Evolutionary conservation across 2,329 filamentous ascomycete species (phyloP).

Genomic region (Bretziella fagacearum): DNA sequence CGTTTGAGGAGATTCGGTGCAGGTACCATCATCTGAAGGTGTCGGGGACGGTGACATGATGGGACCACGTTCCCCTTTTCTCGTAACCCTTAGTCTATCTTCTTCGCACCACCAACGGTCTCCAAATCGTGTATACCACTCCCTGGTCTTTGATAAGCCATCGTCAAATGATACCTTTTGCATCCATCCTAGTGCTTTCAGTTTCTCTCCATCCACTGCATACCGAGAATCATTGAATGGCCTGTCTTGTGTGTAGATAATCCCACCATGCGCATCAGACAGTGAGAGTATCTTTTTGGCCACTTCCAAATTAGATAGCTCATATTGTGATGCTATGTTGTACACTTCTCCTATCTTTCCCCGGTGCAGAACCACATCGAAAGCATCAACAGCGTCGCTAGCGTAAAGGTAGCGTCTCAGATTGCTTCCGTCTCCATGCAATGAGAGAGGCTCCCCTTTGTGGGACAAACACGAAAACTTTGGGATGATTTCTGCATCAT

Average conservation of each 20-base stretch:
- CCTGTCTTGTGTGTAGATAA: constrained; percentile 50
- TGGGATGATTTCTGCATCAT: constrained; percentile 53
- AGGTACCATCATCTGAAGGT: neutral
- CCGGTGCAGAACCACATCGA: constrained; percentile 69
- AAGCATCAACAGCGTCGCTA: constrained; percentile 62
- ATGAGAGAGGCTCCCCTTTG: constrained; percentile 46
- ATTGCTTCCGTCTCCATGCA: constrained; percentile 62
- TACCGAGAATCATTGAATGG: constrained; percentile 65
- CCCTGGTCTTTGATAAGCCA: constrained; percentile 45
- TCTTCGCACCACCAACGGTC: constrained; percentile 45
- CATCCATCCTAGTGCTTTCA: constrained; percentile 50
- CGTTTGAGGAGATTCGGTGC: neutral
- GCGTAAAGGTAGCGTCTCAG: constrained; percentile 64
- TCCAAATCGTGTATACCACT: constrained; percentile 52
- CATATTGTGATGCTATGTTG: constrained; percentile 64
- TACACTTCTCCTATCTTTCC: constrained; percentile 60
- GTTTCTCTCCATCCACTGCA: constrained; percentile 52
- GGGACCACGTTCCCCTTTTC: neutral
- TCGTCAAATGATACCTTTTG: constrained; percentile 48
- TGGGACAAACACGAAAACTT: constrained; percentile 63
- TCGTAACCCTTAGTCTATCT: constrained; percentile 18
- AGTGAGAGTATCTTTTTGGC: neutral
- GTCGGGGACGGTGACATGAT: constrained; percentile 4
- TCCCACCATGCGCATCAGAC: neutral
- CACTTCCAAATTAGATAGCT: constrained; percentile 48